Evolutionary conservation across 192 early-diverging fungal genomes (phyloP).

Genomic region (Spizellomyces sp.): DNA sequence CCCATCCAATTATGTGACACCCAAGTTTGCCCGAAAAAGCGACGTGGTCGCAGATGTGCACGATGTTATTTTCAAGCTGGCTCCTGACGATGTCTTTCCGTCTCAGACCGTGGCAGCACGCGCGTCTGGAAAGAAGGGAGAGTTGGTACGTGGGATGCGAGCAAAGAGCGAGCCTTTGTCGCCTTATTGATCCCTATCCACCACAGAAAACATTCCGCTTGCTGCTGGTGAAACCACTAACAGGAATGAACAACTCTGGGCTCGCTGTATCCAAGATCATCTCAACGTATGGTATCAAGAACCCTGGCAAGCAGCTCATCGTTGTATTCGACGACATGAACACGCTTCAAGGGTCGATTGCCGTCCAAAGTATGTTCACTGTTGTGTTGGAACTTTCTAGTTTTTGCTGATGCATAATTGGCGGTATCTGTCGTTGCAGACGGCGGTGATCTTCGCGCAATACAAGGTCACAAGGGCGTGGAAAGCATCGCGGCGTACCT

Average conservation of each 20-base stretch:
- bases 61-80: constrained; percentile 51
- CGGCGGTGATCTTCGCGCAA: constrained; percentile 47
- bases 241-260: constrained; percentile 59
- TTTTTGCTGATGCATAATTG: neutral
- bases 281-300: constrained; percentile 45
- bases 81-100: constrained; percentile 19
- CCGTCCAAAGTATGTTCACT: constrained; percentile 51
- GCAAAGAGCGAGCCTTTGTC: no score
- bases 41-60: constrained; percentile 52
- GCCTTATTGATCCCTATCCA: neutral
- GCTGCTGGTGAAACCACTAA: constrained; percentile 58
- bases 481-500: constrained; percentile 49
- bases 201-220: constrained; percentile 50
- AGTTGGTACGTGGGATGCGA: neutral
- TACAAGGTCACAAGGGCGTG: constrained; percentile 57
- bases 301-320: constrained; percentile 53
- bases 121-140: neutral
- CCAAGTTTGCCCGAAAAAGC: neutral
- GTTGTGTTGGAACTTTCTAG: neutral
- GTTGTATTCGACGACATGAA: constrained; percentile 64
- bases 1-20: constrained; percentile 18
- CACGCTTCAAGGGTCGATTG: constrained; percentile 56
- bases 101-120: neutral
- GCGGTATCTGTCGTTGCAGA: constrained; percentile 6
- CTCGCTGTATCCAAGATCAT: constrained; percentile 55